Conservation (phyloP, 257 asterid genomes). For the Solanum ossicruentum region DNA sequence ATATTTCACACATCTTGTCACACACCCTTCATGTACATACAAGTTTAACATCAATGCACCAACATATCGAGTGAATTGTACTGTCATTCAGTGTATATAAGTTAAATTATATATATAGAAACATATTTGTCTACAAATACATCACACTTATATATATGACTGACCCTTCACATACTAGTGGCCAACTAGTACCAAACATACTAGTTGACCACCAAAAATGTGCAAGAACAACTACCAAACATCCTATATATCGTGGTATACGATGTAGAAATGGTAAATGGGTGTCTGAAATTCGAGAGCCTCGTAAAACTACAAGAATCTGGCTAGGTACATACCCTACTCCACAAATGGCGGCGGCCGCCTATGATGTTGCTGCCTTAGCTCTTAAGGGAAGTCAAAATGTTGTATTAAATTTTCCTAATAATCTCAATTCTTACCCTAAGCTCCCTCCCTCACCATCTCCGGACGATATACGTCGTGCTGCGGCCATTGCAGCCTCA, state of each 20-base stretch:
- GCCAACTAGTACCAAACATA: background rate
- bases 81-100: background rate
- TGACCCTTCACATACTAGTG: slow-evolving; percentile 11
- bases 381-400: slow-evolving; percentile 18
- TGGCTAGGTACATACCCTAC: slow-evolving; percentile 37
- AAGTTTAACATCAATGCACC: background rate
- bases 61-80: background rate
- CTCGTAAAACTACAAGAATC: slow-evolving; percentile 31
- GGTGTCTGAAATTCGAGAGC: slow-evolving; percentile 32
- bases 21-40: background rate
- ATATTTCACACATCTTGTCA: background rate
- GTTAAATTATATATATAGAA: background rate
- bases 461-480: slow-evolving; percentile 19
- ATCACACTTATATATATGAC: slow-evolving; percentile 8
- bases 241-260: slow-evolving; percentile 34
- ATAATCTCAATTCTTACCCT: slow-evolving; percentile 12
- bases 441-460: slow-evolving; percentile 29
- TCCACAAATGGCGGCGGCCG: slow-evolving; percentile 39
- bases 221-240: slow-evolving; percentile 15
- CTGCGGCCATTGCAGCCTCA: slow-evolving; percentile 30
- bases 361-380: slow-evolving; percentile 32
- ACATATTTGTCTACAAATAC: too few relatives aligned
- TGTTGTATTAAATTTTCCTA: slow-evolving; percentile 32
- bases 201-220: background rate
- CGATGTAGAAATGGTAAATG: slow-evolving; percentile 38